phyloP scores from a whole-genome alignment of 495 filamentous ascomycete genomes.

The Aspergillus sclerotioniger region DNA sequence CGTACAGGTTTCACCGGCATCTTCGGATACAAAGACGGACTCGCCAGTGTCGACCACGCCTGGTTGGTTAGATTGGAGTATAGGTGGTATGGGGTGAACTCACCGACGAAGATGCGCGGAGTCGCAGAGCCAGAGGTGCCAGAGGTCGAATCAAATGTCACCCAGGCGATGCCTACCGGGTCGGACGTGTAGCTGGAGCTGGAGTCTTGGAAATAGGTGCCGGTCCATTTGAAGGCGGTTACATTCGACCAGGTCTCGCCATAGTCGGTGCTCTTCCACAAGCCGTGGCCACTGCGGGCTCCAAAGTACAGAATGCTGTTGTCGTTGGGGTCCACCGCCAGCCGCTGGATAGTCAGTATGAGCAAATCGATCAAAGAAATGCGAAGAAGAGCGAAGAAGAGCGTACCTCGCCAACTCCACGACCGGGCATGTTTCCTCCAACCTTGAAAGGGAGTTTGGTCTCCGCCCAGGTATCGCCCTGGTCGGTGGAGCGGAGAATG shows the following conservation, averaged over 20 bases:
- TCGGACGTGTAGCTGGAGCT: conserved; percentile 12
- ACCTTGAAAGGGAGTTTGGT: conserved; percentile 16
- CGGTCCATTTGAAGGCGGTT: conserved; percentile 14
- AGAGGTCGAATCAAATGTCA: conserved; percentile 17
- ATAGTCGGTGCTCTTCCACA: conserved; percentile 17
- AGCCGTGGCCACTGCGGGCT: conserved; percentile 10
- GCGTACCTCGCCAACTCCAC: conserved; percentile 18
- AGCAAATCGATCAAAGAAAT: too few relatives aligned
- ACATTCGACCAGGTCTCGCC: conserved; percentile 16
- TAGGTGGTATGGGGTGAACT: background rate
- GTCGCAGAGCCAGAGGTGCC: conserved; percentile 9
- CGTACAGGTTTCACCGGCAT: conserved; percentile 18
- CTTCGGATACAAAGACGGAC: conserved; percentile 17
- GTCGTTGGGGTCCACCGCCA: conserved; percentile 14
- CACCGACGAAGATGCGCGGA: conserved; percentile 18
- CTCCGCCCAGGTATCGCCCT: conserved; percentile 16
- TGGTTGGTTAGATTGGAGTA: background rate
- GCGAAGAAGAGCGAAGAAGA: too few relatives aligned
- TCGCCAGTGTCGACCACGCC: conserved; percentile 11
- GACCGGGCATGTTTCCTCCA: conserved; percentile 20
- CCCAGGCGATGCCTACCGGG: conserved; percentile 15
- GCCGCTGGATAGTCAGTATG: conserved; percentile 4
- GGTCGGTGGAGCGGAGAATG: conserved; percentile 16
- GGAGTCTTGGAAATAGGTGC: conserved; percentile 14
- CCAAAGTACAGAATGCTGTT: conserved; percentile 17